Percentiles rank a stretch among this genome's conserved stretches.
Evolutionary conservation across 1,284 basidiomycete species (phyloP).

Genomic region (Amanita bisporigera): DNA sequence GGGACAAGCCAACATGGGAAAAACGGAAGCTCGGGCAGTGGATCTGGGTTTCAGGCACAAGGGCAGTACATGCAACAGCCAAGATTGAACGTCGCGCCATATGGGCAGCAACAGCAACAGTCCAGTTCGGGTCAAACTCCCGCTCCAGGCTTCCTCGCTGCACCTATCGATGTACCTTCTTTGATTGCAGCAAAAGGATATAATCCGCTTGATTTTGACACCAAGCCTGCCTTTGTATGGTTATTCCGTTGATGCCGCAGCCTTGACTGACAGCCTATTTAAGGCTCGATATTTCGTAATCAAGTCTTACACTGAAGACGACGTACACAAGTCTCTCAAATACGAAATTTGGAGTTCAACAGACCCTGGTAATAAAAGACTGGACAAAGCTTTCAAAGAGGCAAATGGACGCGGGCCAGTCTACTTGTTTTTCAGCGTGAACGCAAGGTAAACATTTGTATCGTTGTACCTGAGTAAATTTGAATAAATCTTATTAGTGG

Average conservation of each 20-base stretch:
- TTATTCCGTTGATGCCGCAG: conserved; percentile 9
- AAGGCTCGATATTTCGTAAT: conserved; percentile 95
- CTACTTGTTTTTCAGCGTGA: conserved; percentile 97
- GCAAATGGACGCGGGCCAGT: conserved; percentile 85
- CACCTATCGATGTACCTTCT: conserved; percentile 84
- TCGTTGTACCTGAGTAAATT: background rate
- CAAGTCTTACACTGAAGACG: conserved; percentile 97
- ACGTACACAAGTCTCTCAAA: conserved; percentile 95
- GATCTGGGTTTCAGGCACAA: conserved; percentile 56
- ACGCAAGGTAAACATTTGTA: conserved; percentile 65
- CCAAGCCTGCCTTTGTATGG: conserved; percentile 76
- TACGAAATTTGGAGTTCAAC: conserved; percentile 98
- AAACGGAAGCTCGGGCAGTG: conserved; percentile 44
- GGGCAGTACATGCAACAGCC: conserved; percentile 66
- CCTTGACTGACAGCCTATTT: background rate
- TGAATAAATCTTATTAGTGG: conserved; percentile 57
- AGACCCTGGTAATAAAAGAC: conserved; percentile 92
- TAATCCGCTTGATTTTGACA: conserved; percentile 88
- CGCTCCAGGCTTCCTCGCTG: conserved; percentile 53
- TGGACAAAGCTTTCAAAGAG: conserved; percentile 96
- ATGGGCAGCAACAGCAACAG: conserved; percentile 13
- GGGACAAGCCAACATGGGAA: conserved; percentile 45
- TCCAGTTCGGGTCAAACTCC: conserved; percentile 41
- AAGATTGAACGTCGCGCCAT: conserved; percentile 32
- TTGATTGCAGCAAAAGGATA: conserved; percentile 89